Evolutionary conservation across 1,139 yeast species (phyloP).

Genomic region (Scheffersomyces parashehatae): DNA sequence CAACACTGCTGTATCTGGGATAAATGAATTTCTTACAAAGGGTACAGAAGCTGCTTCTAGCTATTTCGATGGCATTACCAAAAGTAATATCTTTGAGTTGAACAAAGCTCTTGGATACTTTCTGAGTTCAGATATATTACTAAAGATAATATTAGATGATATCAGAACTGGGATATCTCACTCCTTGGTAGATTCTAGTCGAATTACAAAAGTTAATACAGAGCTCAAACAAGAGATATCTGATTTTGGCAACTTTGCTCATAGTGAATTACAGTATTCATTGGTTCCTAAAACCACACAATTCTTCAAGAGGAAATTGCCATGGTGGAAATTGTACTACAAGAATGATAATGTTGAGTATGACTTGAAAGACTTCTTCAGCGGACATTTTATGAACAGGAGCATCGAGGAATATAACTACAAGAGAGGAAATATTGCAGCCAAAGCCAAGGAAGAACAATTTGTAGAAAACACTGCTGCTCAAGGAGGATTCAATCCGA

Average conservation of each 20-base stretch:
- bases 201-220: constrained; percentile 10
- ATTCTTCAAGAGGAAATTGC: constrained; percentile 32
- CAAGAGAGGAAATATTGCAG: constrained; percentile 38
- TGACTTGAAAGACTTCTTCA: constrained; percentile 42
- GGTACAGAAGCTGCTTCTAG: constrained; percentile 36
- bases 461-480: too few relatives aligned
- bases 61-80: constrained; percentile 29
- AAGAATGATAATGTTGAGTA: constrained; percentile 50
- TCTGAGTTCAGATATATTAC: constrained; percentile 23
- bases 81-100: constrained; percentile 40
- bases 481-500: constrained; percentile 26
- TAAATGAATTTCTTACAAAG: constrained; percentile 26
- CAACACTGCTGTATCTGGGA: constrained; percentile 29
- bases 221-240: constrained; percentile 24
- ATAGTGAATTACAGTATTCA: constrained; percentile 38
- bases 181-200: constrained; percentile 6
- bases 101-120: constrained; percentile 33
- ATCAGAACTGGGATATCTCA: constrained; percentile 8
- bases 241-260: constrained; percentile 33
- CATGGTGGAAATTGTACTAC: constrained; percentile 48
- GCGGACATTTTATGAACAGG: constrained; percentile 34
- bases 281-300: constrained; percentile 33
- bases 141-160: constrained; percentile 2
- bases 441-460: constrained; percentile 18
- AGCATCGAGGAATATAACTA: constrained; percentile 43